Conservation (phyloP, 148 eudicot species). For the Camellia granthamiana region DNA sequence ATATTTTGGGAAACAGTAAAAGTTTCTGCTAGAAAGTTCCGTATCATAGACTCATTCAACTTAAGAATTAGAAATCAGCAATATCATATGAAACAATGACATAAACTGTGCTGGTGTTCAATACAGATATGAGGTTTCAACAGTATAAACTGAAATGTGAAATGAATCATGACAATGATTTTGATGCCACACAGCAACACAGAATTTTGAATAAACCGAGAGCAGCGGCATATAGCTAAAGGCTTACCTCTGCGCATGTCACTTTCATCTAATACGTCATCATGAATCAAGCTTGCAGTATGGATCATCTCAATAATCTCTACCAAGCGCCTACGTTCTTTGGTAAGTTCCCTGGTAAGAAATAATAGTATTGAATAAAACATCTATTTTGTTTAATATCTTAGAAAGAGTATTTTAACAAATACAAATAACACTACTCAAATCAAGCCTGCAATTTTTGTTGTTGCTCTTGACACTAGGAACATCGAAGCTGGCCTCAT, state of each 20-base stretch:
- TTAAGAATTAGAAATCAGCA: too few species aligned
- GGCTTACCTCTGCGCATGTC: constrained; percentile 80
- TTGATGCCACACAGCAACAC: constrained; percentile 5
- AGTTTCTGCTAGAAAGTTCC: background rate
- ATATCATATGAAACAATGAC: too few species aligned
- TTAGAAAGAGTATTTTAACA: background rate
- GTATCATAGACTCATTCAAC: background rate
- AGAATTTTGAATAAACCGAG: constrained; percentile 43
- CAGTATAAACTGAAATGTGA: background rate
- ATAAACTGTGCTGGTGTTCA: too few species aligned
- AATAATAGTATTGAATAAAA: constrained; percentile 14
- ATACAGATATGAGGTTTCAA: background rate
- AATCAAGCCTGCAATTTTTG: constrained; percentile 73
- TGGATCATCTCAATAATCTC: constrained; percentile 93
- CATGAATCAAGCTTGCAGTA: constrained; percentile 92
- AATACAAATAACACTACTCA: constrained; percentile 33
- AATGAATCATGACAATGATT: background rate
- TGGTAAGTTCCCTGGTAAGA: constrained; percentile 73
- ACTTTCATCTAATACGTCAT: constrained; percentile 91
- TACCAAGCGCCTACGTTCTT: constrained; percentile 74
- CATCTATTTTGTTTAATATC: background rate
- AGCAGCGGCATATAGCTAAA: background rate
- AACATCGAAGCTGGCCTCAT: constrained; percentile 95
- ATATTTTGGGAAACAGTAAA: background rate
- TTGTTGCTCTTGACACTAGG: constrained; percentile 29